These are phyloP conservation scores for Castanea mollissima DNA, from an alignment of 306 rosid genomes.

Conservation along the genomic window DNA sequence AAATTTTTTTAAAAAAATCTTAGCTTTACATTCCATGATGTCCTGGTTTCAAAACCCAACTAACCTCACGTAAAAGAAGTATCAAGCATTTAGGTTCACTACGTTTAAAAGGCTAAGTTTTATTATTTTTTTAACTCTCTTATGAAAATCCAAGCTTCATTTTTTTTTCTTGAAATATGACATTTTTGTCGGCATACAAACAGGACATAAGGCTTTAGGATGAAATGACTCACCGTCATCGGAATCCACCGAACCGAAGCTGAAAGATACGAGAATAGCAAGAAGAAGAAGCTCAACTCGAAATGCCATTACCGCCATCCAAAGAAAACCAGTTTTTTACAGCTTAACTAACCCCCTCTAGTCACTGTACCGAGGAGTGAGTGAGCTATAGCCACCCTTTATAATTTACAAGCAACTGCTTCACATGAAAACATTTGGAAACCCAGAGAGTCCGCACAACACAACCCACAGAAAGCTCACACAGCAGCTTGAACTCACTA, in stretches of 20 bases:
- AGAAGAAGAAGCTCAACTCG: slow-evolving; percentile 47
- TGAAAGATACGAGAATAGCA: slow-evolving; percentile 40
- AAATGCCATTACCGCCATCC: slow-evolving; percentile 49
- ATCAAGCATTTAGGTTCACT: background rate
- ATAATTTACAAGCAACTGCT: background rate
- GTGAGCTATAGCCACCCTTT: background rate
- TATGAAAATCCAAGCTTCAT: slow-evolving; percentile 8
- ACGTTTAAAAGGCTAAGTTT: background rate
- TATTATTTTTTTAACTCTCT: too few relatives aligned
- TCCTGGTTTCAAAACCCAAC: background rate
- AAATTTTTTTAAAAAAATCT: background rate
- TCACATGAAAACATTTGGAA: background rate
- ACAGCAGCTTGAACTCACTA: slow-evolving; percentile 13
- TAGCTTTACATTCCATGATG: background rate
- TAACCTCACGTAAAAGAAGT: slow-evolving; percentile 21
- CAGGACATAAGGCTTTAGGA: slow-evolving; percentile 1
- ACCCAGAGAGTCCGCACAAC: slow-evolving; percentile 14
- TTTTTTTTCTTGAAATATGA: background rate
- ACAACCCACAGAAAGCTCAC: background rate
- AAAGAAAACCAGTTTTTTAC: slow-evolving; percentile 9
- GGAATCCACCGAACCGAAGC: slow-evolving; percentile 52
- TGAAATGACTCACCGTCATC: slow-evolving; percentile 68
- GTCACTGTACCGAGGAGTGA: background rate
- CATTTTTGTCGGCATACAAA: slow-evolving; percentile 8
- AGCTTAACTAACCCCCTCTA: background rate